Evolutionary conservation across 2,329 filamentous ascomycete species (phyloP).

Genomic region (Alternaria metachromatica): DNA sequence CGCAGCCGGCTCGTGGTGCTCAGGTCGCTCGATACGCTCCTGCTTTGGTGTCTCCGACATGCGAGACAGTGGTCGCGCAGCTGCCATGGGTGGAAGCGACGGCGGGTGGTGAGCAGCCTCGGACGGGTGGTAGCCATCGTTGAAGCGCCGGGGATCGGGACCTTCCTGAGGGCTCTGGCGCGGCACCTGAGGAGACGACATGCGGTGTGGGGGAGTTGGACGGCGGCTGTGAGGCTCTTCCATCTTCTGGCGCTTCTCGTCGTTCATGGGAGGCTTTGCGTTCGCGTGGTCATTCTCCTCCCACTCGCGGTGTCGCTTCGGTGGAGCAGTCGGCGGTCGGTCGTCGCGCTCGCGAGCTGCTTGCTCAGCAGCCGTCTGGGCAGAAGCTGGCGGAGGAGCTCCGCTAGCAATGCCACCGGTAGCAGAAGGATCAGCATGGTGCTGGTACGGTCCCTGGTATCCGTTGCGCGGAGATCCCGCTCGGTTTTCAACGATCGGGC

Average conservation of each 20-base stretch:
- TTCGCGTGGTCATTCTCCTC: slow-evolving; percentile 74
- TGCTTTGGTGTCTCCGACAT: slow-evolving; percentile 53
- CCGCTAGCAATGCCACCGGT: slow-evolving; percentile 70
- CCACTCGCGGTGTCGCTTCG: slow-evolving; percentile 91
- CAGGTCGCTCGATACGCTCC: slow-evolving; percentile 52
- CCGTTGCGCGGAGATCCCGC: slow-evolving; percentile 90
- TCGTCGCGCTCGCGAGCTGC: slow-evolving; percentile 71
- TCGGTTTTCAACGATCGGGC: slow-evolving; percentile 81
- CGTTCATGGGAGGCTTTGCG: slow-evolving; percentile 83
- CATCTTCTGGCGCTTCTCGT: slow-evolving; percentile 84
- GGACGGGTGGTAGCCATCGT: slow-evolving; percentile 86
- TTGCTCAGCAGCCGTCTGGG: slow-evolving; percentile 71
- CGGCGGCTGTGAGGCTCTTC: slow-evolving; percentile 84
- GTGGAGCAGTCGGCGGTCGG: slow-evolving; percentile 73
- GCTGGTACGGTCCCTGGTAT: slow-evolving; percentile 82
- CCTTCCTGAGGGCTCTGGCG: slow-evolving; percentile 75
- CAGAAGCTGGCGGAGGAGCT: slow-evolving; percentile 70
- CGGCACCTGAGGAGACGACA: slow-evolving; percentile 64
- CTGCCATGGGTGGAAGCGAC: slow-evolving; percentile 60
- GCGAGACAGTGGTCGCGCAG: slow-evolving; percentile 59
- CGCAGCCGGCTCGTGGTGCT: slow-evolving; percentile 78
- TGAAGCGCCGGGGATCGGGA: slow-evolving; percentile 67
- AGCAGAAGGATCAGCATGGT: slow-evolving; percentile 69
- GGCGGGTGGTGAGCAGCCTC: slow-evolving; percentile 88
- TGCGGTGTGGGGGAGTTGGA: slow-evolving; percentile 55